phyloP scores from a whole-genome alignment of 495 filamentous ascomycete genomes.

The Margaritispora aquatica region DNA sequence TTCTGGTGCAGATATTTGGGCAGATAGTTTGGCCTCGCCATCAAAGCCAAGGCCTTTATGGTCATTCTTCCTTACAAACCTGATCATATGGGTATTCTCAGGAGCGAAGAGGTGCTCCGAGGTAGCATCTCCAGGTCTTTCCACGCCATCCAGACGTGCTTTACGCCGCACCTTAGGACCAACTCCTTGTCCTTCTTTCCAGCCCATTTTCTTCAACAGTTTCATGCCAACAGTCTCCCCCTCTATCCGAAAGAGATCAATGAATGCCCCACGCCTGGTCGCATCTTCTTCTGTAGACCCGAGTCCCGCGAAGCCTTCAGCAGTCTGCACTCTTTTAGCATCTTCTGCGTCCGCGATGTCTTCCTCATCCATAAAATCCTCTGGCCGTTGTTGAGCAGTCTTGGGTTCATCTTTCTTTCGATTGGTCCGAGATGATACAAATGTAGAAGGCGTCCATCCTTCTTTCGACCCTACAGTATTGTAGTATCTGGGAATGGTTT shows the following conservation, averaged over 20 bases:
- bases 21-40: conserved; percentile 52
- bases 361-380: conserved; percentile 99
- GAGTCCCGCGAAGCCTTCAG: conserved; percentile 66
- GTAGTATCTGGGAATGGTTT: conserved; percentile 63
- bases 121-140: conserved; percentile 25
- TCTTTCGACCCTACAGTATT: conserved; percentile 98
- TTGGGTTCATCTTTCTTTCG: conserved; percentile 61
- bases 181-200: conserved; percentile 89
- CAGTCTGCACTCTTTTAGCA: conserved; percentile 62
- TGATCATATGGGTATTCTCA: conserved; percentile 70
- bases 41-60: conserved; percentile 77
- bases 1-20: conserved; percentile 23
- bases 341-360: conserved; percentile 86
- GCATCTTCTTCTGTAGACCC: conserved; percentile 60
- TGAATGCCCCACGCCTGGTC: conserved; percentile 45
- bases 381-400: conserved; percentile 53
- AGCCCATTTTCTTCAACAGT: conserved; percentile 88
- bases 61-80: conserved; percentile 70
- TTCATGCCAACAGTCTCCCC: conserved; percentile 90
- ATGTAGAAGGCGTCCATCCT: conserved; percentile 89
- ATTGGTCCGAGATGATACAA: conserved; percentile 82
- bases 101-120: conserved; percentile 81
- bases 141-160: conserved; percentile 53
- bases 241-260: conserved; percentile 66
- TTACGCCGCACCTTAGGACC: conserved; percentile 80